phyloP scores from a whole-genome alignment of 2,329 filamentous ascomycete genomes.

The Blastomyces emzantsi region DNA sequence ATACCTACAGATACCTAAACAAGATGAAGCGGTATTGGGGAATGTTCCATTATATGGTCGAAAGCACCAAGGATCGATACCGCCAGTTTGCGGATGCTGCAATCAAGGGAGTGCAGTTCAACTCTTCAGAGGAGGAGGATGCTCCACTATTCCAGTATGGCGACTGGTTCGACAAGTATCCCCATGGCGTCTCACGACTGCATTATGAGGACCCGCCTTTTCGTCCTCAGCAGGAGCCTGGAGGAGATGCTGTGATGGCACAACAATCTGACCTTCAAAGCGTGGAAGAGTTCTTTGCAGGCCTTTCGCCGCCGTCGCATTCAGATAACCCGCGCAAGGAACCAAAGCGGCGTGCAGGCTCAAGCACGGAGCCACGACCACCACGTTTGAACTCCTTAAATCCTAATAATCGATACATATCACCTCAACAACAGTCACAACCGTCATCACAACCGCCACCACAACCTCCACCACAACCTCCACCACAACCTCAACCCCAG shows the following conservation, averaged over 20 bases:
- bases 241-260: constrained; percentile 79
- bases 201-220: constrained; percentile 71
- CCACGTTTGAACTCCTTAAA: neutral
- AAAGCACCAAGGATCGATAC: constrained; percentile 85
- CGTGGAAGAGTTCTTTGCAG: constrained; percentile 88
- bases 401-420: constrained; percentile 1
- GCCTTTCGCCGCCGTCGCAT: constrained; percentile 55
- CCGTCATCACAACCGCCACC: constrained; percentile 5
- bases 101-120: constrained; percentile 46
- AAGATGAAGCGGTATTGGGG: constrained; percentile 99
- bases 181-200: constrained; percentile 75
- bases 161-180: constrained; percentile 95
- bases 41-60: constrained; percentile 95
- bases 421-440: constrained; percentile 11
- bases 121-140: constrained; percentile 39
- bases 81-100: constrained; percentile 74
- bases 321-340: constrained; percentile 42
- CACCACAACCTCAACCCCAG: constrained; percentile 8
- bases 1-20: constrained; percentile 80
- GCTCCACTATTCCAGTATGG: constrained; percentile 83
- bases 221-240: constrained; percentile 61
- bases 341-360: constrained; percentile 32
- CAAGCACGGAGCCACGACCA: neutral
- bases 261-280: constrained; percentile 87
- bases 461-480: constrained; percentile 10